These are phyloP conservation scores for Planoprotostelium fungivorum DNA, from an alignment of 78 protist genomes.

Conservation along the genomic window DNA sequence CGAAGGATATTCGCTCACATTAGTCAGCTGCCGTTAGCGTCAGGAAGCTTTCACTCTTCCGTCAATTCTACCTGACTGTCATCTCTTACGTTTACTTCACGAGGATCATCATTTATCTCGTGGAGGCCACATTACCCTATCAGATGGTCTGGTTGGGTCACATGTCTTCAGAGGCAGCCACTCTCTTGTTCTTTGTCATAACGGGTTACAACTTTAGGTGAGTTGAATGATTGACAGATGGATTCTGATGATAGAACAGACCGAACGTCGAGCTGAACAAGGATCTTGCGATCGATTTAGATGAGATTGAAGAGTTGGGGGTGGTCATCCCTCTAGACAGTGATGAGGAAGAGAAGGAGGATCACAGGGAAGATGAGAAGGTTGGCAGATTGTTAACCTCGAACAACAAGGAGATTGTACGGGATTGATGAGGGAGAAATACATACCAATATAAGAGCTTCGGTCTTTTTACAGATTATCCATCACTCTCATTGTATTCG, in stretches of 20 bases:
- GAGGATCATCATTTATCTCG: constrained; percentile 60
- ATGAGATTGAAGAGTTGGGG: neutral
- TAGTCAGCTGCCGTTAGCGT: constrained; percentile 28
- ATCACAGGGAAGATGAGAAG: too few relatives aligned
- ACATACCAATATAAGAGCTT: too few relatives aligned
- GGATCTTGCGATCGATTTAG: neutral
- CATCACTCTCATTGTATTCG: too few relatives aligned
- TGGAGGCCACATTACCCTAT: constrained; percentile 61
- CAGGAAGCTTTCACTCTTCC: constrained; percentile 60
- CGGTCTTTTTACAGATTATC: too few relatives aligned
- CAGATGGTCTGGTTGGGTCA: constrained; percentile 45
- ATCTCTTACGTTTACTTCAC: constrained; percentile 80
- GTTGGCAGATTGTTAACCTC: too few relatives aligned
- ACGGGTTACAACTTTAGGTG: constrained; percentile 41
- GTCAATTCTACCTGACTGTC: constrained; percentile 72
- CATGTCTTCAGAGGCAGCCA: constrained; percentile 28
- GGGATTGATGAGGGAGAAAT: too few relatives aligned
- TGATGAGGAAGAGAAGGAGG: too few relatives aligned
- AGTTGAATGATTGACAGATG: neutral
- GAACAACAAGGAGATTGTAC: too few relatives aligned
- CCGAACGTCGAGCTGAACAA: neutral
- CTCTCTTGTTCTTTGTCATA: constrained; percentile 56
- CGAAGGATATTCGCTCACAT: neutral
- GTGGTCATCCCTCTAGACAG: too few relatives aligned
- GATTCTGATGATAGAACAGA: neutral